These are phyloP conservation scores for Primulina eburnea DNA, from an alignment of 257 asterid genomes.

Conservation along the genomic window DNA sequence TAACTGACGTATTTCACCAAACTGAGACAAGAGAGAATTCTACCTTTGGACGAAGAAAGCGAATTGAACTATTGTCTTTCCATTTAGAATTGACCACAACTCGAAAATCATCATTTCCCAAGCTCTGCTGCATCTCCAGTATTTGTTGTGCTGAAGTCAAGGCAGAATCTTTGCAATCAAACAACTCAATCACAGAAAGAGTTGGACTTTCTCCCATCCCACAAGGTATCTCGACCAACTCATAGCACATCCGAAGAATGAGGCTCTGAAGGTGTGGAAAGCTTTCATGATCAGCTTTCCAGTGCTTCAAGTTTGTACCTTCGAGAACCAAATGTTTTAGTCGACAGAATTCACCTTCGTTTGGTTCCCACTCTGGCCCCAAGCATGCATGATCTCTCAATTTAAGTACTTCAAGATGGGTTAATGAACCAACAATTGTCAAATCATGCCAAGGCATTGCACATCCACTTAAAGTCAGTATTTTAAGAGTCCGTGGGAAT, in stretches of 20 bases:
- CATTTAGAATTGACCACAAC: neutral
- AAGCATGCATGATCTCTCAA: neutral
- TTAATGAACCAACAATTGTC: neutral
- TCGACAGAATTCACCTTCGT: neutral
- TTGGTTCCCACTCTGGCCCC: neutral
- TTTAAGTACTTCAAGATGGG: slow-evolving; percentile 3
- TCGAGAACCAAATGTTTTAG: neutral
- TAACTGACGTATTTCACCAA: too few species aligned
- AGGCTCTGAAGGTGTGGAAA: slow-evolving; percentile 12
- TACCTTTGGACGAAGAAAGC: neutral
- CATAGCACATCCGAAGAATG: neutral
- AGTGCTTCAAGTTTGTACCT: neutral
- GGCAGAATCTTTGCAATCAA: neutral
- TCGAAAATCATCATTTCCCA: slow-evolving; percentile 9
- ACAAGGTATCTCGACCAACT: neutral
- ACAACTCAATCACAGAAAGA: slow-evolving; percentile 7
- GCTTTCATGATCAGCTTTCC: slow-evolving; percentile 2
- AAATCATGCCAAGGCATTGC: neutral
- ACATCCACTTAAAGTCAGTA: slow-evolving; percentile 9
- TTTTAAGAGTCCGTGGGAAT: slow-evolving; percentile 1
- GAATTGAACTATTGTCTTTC: neutral
- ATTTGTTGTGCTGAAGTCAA: neutral
- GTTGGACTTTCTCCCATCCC: neutral
- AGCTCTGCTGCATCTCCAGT: slow-evolving; percentile 9
- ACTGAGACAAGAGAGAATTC: too few species aligned